Evolutionary conservation across 352 stramenopile species (phyloP).

Genomic region (Globisporangium camurandrum): DNA sequence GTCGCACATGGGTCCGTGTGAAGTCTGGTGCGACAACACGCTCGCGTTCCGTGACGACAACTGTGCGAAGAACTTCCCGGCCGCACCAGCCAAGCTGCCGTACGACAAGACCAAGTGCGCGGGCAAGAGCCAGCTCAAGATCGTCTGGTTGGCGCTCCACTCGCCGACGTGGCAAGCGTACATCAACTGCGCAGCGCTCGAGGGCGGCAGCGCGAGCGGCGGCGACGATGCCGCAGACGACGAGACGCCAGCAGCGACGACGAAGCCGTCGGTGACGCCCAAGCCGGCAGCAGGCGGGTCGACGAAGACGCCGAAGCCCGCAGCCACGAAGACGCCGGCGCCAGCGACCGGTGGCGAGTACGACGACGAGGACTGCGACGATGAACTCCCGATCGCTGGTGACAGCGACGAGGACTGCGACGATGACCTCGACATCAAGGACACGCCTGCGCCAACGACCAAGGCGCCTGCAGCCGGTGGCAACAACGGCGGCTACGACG

Average conservation of each 20-base stretch:
- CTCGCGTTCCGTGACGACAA: slow-evolving; percentile 30
- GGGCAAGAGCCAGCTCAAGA: slow-evolving; percentile 39
- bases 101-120: slow-evolving; percentile 44
- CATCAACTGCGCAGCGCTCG: slow-evolving; percentile 24
- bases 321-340: neutral
- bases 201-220: neutral
- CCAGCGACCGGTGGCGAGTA: neutral
- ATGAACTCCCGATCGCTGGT: too few species aligned
- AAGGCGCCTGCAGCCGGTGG: neutral
- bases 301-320: neutral
- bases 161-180: slow-evolving; percentile 47
- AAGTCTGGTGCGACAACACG: slow-evolving; percentile 36
- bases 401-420: too few species aligned
- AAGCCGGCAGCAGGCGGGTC: neutral
- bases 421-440: too few species aligned
- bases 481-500: neutral
- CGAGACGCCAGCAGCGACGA: neutral
- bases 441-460: too few species aligned
- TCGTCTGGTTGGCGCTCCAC: slow-evolving; percentile 58
- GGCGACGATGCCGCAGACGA: neutral
- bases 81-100: slow-evolving; percentile 38
- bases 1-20: slow-evolving; percentile 39
- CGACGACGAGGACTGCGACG: too few species aligned
- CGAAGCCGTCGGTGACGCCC: neutral
- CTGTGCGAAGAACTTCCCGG: slow-evolving; percentile 25